phyloP scores from a whole-genome alignment of 208 protist species.

The Trypanosoma grayi region DNA sequence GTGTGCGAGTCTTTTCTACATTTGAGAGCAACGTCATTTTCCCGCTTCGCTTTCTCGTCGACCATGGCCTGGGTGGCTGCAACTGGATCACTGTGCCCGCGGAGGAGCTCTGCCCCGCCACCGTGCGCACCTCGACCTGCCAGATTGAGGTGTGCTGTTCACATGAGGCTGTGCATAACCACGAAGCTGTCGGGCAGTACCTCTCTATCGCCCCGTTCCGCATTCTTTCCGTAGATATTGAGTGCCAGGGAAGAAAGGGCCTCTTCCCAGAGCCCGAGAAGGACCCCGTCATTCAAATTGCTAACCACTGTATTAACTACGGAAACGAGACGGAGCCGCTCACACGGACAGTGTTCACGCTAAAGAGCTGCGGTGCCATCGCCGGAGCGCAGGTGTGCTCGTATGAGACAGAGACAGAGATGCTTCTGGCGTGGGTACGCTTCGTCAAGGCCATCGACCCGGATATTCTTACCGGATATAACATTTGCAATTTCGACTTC shows the following conservation, averaged over 20 bases:
- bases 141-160: conserved; percentile 94
- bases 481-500: conserved; percentile 99
- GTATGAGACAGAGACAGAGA: conserved; percentile 93
- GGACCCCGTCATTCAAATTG: conserved; percentile 99
- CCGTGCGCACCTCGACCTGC: conserved; percentile 61
- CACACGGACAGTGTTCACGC: conserved; percentile 88
- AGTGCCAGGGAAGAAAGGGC: conserved; percentile 98
- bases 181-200: conserved; percentile 90
- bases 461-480: conserved; percentile 99
- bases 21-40: conserved; percentile 99
- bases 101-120: conserved; percentile 43
- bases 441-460: conserved; percentile 90
- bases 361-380: conserved; percentile 95
- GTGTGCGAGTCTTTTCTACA: conserved; percentile 87
- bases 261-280: conserved; percentile 98
- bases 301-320: conserved; percentile 95
- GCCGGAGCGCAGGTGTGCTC: conserved; percentile 93
- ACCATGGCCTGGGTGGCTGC: conserved; percentile 94
- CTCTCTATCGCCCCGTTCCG: conserved; percentile 97
- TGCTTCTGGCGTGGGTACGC: conserved; percentile 90
- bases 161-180: conserved; percentile 83
- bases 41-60: conserved; percentile 98
- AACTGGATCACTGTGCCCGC: conserved; percentile 94
- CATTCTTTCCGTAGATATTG: conserved; percentile 99
- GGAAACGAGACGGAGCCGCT: conserved; percentile 64